These are phyloP conservation scores for Nakaseomyces sp. DNA, from an alignment of 1,139 yeast species.

Conservation along the genomic window DNA sequence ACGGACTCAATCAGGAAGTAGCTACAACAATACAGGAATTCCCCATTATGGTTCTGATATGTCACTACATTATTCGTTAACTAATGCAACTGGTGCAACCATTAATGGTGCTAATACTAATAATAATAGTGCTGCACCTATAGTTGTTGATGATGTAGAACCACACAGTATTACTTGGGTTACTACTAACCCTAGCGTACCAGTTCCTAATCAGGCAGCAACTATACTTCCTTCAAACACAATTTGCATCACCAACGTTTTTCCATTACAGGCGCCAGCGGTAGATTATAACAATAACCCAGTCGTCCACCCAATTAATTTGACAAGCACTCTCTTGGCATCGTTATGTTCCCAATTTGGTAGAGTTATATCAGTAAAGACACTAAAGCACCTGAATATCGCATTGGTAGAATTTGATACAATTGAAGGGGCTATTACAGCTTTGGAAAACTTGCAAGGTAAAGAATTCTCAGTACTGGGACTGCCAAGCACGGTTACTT, in stretches of 20 bases:
- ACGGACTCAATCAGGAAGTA: background rate
- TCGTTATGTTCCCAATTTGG: conserved; percentile 46
- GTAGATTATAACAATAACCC: conserved; percentile 32
- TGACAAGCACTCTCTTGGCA: conserved; percentile 29
- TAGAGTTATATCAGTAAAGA: conserved; percentile 46
- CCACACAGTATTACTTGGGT: conserved; percentile 41
- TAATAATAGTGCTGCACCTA: conserved; percentile 20
- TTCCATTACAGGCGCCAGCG: conserved; percentile 47
- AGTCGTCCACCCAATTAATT: conserved; percentile 11
- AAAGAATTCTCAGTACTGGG: conserved; percentile 69
- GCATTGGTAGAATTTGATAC: conserved; percentile 69
- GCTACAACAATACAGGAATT: background rate
- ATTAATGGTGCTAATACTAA: background rate
- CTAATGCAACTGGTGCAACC: background rate
- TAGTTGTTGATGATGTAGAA: conserved; percentile 45
- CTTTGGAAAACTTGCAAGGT: conserved; percentile 68
- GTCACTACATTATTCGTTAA: conserved; percentile 1
- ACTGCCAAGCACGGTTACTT: conserved; percentile 51
- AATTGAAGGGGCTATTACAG: conserved; percentile 67
- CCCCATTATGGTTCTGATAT: conserved; percentile 2
- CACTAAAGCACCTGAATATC: conserved; percentile 42
- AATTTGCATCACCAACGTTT: conserved; percentile 56
- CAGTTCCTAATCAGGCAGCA: conserved; percentile 39
- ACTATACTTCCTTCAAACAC: conserved; percentile 43
- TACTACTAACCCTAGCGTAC: conserved; percentile 56